A percentile compares a stretch with the other conserved stretches of the same genome.
phyloP scores from a whole-genome alignment of 805 yeast genomes.

The Ascoidea asiatica region DNA sequence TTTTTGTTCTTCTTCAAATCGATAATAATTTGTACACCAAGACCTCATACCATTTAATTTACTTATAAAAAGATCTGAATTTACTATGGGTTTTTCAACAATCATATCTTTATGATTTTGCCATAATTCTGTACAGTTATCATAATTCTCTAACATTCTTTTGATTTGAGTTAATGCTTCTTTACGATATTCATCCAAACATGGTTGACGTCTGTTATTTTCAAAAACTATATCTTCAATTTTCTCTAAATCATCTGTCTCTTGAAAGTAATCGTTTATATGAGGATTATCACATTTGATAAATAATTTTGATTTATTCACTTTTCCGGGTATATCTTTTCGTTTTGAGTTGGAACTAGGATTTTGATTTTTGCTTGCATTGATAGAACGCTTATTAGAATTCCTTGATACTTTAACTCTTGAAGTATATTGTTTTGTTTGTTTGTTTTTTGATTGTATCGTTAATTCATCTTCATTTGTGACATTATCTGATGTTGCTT shows the following conservation, averaged over 20 bases:
- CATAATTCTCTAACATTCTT: conserved; percentile 43
- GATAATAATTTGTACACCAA: conserved; percentile 36
- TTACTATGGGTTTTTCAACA: conserved; percentile 61
- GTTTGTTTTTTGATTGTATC: neutral
- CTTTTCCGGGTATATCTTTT: neutral
- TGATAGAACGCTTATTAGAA: too few species aligned
- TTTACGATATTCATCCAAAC: conserved; percentile 7
- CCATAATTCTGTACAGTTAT: conserved; percentile 66
- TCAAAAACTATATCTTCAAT: neutral
- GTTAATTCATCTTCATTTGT: neutral
- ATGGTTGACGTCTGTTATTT: neutral
- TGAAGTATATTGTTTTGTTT: too few species aligned
- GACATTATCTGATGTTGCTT: neutral
- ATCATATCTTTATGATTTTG: conserved; percentile 66
- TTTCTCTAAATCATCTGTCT: neutral
- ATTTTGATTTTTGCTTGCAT: too few species aligned
- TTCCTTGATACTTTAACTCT: too few species aligned
- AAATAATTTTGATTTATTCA: neutral
- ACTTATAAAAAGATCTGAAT: conserved; percentile 45
- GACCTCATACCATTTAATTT: conserved; percentile 69
- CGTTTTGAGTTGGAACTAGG: too few species aligned
- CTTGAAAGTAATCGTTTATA: neutral
- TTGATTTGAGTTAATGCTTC: conserved; percentile 38
- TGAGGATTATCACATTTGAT: neutral
- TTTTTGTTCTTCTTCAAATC: neutral